Percentiles rank a stretch among this genome's conserved stretches.
phyloP scores from a whole-genome alignment of 352 stramenopile genomes.

The Sclerospora graminicola region DNA sequence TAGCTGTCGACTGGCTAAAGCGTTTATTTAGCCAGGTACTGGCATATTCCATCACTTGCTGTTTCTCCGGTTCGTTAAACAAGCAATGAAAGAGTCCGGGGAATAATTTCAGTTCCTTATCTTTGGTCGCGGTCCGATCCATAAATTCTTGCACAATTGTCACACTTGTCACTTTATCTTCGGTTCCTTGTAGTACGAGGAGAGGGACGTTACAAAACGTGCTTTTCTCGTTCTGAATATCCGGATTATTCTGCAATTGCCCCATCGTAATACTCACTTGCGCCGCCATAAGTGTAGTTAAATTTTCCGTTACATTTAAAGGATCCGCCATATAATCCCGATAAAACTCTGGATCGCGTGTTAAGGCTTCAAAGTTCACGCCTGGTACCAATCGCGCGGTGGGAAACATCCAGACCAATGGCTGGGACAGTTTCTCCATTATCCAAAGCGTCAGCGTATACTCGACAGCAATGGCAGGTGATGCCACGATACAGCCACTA shows the following conservation, averaged over 20 bases:
- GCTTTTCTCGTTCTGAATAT: conserved; percentile 22
- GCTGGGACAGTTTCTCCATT: conserved; percentile 27
- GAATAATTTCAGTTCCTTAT: conserved; percentile 58
- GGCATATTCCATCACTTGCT: conserved; percentile 33
- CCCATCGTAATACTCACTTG: conserved; percentile 29
- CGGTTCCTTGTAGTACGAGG: conserved; percentile 33
- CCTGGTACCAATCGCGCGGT: conserved; percentile 36
- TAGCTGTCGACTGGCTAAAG: not conserved
- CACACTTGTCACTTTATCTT: conserved; percentile 43
- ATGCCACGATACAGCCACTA: conserved; percentile 35
- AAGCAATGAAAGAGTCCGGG: conserved; percentile 41
- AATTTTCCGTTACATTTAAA: conserved; percentile 31
- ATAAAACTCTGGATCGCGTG: conserved; percentile 28
- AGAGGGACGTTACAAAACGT: conserved; percentile 21
- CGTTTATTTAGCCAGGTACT: conserved; percentile 33
- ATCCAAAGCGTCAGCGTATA: conserved; percentile 34
- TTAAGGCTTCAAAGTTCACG: conserved; percentile 35
- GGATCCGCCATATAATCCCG: conserved; percentile 44
- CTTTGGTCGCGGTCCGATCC: conserved; percentile 19
- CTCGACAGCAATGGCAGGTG: conserved; percentile 51
- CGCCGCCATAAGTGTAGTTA: conserved; percentile 35
- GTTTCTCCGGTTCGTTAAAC: conserved; percentile 51
- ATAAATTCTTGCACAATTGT: conserved; percentile 37
- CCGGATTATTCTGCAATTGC: conserved; percentile 17
- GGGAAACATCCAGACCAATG: conserved; percentile 33